Conservation (phyloP, 208 protist species). For the Leptomonas pyrrhocoris region DNA sequence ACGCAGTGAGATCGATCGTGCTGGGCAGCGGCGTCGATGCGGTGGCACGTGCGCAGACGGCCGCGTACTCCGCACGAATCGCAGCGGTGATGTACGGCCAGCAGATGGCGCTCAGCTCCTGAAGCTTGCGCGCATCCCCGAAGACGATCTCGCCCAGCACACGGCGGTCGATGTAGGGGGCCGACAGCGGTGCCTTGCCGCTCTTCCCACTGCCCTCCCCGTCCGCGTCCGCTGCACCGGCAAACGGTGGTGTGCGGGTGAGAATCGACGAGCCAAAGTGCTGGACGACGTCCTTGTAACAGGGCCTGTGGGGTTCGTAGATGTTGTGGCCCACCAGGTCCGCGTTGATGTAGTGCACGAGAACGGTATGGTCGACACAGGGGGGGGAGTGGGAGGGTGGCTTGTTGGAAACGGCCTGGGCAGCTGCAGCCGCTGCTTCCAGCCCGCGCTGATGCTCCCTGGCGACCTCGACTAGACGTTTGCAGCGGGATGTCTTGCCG, state of each 20-base stretch:
- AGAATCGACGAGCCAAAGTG: conserved; percentile 65
- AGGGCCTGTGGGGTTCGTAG: conserved; percentile 69
- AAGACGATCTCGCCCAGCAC: conserved; percentile 66
- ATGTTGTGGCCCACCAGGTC: conserved; percentile 73
- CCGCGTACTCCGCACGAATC: conserved; percentile 37
- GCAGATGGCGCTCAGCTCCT: conserved; percentile 69
- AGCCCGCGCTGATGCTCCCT: conserved; percentile 15
- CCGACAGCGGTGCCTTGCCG: not conserved
- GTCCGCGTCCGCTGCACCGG: not conserved
- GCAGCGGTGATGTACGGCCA: conserved; percentile 72
- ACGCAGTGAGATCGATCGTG: not conserved
- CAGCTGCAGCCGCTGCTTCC: not conserved
- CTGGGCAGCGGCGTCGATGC: not conserved
- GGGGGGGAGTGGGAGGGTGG: too few relatives aligned
- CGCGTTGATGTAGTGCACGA: conserved; percentile 61
- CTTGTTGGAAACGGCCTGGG: not conserved
- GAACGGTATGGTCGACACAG: too few relatives aligned
- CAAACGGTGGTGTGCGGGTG: not conserved
- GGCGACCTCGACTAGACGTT: conserved; percentile 50
- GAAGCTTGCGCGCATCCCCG: conserved; percentile 38
- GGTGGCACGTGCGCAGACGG: conserved; percentile 4
- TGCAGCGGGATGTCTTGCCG: conserved; percentile 74
- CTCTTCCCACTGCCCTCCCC: not conserved
- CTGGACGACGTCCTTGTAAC: conserved; percentile 61
- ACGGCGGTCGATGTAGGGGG: conserved; percentile 54